Evolutionary conservation across 164 flowering plant genomes (phyloP).

Genomic region (Aristolochia contorta): DNA sequence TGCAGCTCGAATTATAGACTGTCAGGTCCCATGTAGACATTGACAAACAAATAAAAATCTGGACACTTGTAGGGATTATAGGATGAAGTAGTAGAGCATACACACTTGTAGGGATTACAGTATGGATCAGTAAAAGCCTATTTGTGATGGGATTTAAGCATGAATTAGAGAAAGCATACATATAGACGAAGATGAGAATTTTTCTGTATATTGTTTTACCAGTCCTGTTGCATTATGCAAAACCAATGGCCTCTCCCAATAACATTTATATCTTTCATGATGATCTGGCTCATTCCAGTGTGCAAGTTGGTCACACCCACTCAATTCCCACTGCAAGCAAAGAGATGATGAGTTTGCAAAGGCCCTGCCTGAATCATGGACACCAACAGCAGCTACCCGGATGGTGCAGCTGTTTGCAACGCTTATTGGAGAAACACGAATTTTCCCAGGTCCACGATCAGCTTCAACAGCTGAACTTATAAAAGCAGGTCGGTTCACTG

Average conservation of each 20-base stretch:
- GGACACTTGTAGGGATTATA: not conserved
- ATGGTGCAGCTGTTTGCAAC: slow-evolving; percentile 83
- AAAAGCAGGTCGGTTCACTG: slow-evolving; percentile 48
- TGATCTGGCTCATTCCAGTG: slow-evolving; percentile 38
- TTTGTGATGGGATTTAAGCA: too few relatives aligned
- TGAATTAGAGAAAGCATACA: too few relatives aligned
- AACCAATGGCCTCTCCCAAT: slow-evolving; percentile 80
- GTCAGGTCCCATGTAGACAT: too few relatives aligned
- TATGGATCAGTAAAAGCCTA: too few relatives aligned
- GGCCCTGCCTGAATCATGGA: slow-evolving; percentile 63
- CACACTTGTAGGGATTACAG: too few relatives aligned
- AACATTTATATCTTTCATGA: slow-evolving; percentile 22
- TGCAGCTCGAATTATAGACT: too few relatives aligned
- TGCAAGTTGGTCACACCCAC: slow-evolving; percentile 53
- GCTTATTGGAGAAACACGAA: slow-evolving; percentile 52
- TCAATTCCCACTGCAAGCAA: slow-evolving; percentile 61
- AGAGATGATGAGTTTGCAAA: slow-evolving; percentile 94
- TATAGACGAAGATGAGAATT: too few relatives aligned
- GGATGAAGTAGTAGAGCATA: not conserved
- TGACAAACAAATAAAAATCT: too few relatives aligned
- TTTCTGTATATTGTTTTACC: slow-evolving; percentile 19
- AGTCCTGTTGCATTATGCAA: slow-evolving; percentile 71
- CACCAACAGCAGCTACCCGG: slow-evolving; percentile 76
- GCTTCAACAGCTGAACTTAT: slow-evolving; percentile 50
- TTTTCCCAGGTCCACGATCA: slow-evolving; percentile 40